Evolutionary conservation across 148 eudicot species (phyloP), one percentile per base, ranked within the genome.

Genomic region (Silene conica): DNA sequence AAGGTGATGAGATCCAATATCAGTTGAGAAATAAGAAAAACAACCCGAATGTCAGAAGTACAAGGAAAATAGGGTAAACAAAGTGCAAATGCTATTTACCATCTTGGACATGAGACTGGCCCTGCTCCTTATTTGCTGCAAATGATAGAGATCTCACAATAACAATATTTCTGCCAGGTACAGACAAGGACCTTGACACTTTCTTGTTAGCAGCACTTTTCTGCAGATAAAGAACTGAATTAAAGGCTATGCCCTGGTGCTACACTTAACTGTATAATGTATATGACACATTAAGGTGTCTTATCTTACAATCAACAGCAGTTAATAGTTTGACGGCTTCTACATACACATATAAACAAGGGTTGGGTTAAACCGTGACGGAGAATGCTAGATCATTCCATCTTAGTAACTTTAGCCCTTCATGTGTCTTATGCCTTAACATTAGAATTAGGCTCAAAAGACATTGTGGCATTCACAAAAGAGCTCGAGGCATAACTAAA

Each of bases 31-130:
- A 18, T 34, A 38, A 6, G 48, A 1, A 65, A 65, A 65, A 6
- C 14, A 65, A 38, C 14, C 48, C 21, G 8, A 34, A 38, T 18
- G 50, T 19, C 9, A 50, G 22, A 13, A 48, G 16, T 14, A n/a
- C 19, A 5, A 18, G 34, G 7, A 66, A 50, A 38, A 66, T 66
- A 73, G 15, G 19, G 16, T 48, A 34, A 54, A 19, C 28, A 73
- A 52, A 21, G 12, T 23, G 10, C 1, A 31, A n/a, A 41, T 38
- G 9, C 23, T 71, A 78, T 84, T 59, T 83, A 92, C 95, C 96
- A 76, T 80, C 70, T n/a, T 43, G 69, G n/a, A 28, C 54, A 43
- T 67, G 23, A 41, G 70, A 67, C 70, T 67, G 70, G 16, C 70
- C 70, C 70, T 67, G 70, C 55, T 67, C 70, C 55, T 67, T 67